These are phyloP conservation scores for Aspergillus hiratsukae DNA, from an alignment of 2,329 filamentous ascomycete species.

Conservation along the genomic window DNA sequence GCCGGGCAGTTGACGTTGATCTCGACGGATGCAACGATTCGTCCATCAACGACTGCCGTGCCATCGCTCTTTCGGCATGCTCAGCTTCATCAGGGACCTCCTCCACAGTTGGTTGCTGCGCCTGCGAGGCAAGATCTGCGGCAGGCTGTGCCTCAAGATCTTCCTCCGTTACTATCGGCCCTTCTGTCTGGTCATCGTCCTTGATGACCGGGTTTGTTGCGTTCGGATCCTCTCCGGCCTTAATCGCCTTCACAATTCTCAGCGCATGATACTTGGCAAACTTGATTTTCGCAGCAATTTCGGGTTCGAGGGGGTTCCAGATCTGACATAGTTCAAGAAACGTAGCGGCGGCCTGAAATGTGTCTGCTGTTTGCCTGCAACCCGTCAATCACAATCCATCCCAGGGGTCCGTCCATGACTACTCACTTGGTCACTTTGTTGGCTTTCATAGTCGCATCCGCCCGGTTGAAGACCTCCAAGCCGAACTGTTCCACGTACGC, in stretches of 20 bases:
- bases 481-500: constrained; percentile 95
- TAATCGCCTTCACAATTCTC: constrained; percentile 84
- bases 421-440: constrained; percentile 75
- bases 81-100: constrained; percentile 56
- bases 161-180: constrained; percentile 53
- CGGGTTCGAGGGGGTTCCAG: constrained; percentile 71
- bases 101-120: constrained; percentile 53
- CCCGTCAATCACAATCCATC: constrained; percentile 6
- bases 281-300: constrained; percentile 82
- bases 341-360: constrained; percentile 84
- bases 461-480: constrained; percentile 78
- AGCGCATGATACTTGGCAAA: constrained; percentile 95
- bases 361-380: constrained; percentile 80
- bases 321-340: constrained; percentile 86
- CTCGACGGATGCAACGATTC: constrained; percentile 49
- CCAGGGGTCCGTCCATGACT: not conserved
- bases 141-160: constrained; percentile 58
- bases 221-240: constrained; percentile 88
- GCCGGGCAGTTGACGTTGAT: constrained; percentile 35
- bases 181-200: constrained; percentile 44
- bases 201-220: constrained; percentile 72
- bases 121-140: constrained; percentile 45
- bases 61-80: constrained; percentile 41
- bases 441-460: constrained; percentile 73
- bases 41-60: constrained; percentile 46